Evolutionary conservation across 2,329 filamentous ascomycete genomes (phyloP).

Genomic region (Pyrenochaeta sp.): DNA sequence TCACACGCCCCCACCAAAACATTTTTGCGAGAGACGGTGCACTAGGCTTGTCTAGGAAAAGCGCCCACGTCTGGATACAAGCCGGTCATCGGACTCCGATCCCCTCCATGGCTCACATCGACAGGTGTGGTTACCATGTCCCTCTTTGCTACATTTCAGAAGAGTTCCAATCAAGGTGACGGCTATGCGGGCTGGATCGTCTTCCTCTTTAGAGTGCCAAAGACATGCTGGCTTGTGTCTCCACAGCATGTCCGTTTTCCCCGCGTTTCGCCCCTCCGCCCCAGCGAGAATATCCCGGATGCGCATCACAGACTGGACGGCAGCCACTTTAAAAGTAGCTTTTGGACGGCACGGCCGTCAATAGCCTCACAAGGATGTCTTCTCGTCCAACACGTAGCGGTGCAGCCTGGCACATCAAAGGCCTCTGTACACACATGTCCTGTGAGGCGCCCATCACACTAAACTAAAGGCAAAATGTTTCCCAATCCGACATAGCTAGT

Average conservation of each 20-base stretch:
- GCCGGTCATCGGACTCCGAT: constrained; percentile 37
- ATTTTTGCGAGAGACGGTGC: constrained; percentile 35
- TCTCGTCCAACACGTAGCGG: too few relatives aligned
- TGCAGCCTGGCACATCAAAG: not conserved
- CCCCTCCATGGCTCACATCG: not conserved
- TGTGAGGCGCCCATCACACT: not conserved
- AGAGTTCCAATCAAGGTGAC: not conserved
- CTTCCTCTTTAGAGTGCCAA: constrained; percentile 8
- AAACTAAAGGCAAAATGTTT: not conserved
- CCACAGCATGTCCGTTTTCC: constrained; percentile 6
- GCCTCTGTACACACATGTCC: not conserved
- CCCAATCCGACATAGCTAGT: constrained; percentile 19
- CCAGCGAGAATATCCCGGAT: constrained; percentile 19
- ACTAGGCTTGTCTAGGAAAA: constrained; percentile 28
- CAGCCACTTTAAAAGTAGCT: not conserved
- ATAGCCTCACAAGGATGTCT: too few relatives aligned
- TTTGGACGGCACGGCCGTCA: not conserved
- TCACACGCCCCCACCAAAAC: constrained; percentile 21
- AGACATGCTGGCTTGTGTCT: constrained; percentile 4
- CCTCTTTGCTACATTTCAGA: not conserved
- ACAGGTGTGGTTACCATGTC: not conserved
- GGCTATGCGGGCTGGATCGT: not conserved
- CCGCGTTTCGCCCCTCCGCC: constrained; percentile 16
- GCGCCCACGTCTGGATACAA: constrained; percentile 17
- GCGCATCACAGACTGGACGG: not conserved